These are phyloP conservation scores for Blastobotrys proliferans DNA, from an alignment of 1,139 yeast genomes.

Conservation along the genomic window DNA sequence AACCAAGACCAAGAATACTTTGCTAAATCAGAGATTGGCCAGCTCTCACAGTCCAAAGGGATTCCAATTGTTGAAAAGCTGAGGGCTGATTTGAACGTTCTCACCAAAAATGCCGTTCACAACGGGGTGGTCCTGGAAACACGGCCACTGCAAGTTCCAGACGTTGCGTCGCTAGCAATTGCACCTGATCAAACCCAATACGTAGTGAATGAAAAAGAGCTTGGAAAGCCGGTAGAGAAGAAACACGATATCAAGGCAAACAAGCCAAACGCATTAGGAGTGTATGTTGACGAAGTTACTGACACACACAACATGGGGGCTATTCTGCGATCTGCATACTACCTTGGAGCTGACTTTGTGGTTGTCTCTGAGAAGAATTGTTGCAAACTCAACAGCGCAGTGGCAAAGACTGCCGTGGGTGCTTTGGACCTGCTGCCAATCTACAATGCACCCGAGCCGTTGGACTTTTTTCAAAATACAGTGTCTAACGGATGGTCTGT, in stretches of 20 bases:
- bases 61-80: slow-evolving; percentile 21
- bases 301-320: slow-evolving; percentile 94
- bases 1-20: slow-evolving; percentile 31
- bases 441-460: slow-evolving; percentile 53
- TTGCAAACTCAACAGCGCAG: slow-evolving; percentile 72
- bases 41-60: slow-evolving; percentile 28
- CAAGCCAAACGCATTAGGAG: slow-evolving; percentile 56
- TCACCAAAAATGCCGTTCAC: slow-evolving; percentile 71
- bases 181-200: neutral
- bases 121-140: slow-evolving; percentile 77
- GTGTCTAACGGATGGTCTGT: slow-evolving; percentile 65
- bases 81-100: slow-evolving; percentile 54
- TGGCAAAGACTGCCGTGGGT: slow-evolving; percentile 83
- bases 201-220: neutral
- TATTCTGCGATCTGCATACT: slow-evolving; percentile 74
- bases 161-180: slow-evolving; percentile 27
- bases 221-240: slow-evolving; percentile 3
- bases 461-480: slow-evolving; percentile 57
- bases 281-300: slow-evolving; percentile 75
- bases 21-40: slow-evolving; percentile 40
- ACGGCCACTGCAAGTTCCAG: slow-evolving; percentile 49
- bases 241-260: slow-evolving; percentile 17
- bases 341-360: slow-evolving; percentile 78
- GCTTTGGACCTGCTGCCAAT: slow-evolving; percentile 72
- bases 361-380: slow-evolving; percentile 67